phyloP scores from a whole-genome alignment of 2,329 filamentous ascomycete species.

The Fusarium aywerte region DNA sequence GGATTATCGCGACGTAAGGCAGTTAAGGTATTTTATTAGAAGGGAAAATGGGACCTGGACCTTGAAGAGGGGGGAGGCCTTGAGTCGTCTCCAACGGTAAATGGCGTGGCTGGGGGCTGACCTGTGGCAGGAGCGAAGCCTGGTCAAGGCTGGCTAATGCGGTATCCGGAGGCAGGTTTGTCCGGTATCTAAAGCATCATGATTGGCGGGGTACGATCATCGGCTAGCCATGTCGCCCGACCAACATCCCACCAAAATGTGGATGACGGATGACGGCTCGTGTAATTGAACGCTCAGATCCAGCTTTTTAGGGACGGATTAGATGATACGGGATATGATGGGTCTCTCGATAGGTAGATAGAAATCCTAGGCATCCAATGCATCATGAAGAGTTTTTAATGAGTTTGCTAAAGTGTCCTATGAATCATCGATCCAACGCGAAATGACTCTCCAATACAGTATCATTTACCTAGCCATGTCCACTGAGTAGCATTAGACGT shows the following conservation, averaged over 20 bases:
- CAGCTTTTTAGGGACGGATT: background rate
- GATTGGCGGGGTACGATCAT: conserved; percentile 15
- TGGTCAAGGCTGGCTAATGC: background rate
- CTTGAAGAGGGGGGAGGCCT: conserved; percentile 44
- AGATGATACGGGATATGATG: background rate
- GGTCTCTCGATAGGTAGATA: too few species aligned
- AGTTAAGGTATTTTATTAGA: conserved; percentile 41
- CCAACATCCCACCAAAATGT: conserved; percentile 25
- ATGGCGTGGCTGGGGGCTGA: conserved; percentile 54
- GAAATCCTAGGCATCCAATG: background rate
- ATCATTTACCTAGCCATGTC: background rate
- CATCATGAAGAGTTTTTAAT: background rate
- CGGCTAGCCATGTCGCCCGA: conserved; percentile 16
- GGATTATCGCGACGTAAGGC: conserved; percentile 40
- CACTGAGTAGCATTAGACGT: background rate
- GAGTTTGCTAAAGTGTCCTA: background rate
- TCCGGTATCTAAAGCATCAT: fast-evolving
- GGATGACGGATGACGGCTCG: conserved; percentile 9
- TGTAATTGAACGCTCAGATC: conserved; percentile 24
- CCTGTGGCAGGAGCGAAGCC: conserved; percentile 24
- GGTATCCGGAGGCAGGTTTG: conserved; percentile 1
- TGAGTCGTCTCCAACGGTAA: conserved; percentile 48
- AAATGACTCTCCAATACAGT: background rate
- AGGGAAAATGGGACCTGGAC: conserved; percentile 47
- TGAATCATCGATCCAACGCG: background rate